Evolutionary conservation across 225 moss, liverwort and hornwort genomes (phyloP).

Genomic region (Bryoerythrophyllum caledonicum): DNA sequence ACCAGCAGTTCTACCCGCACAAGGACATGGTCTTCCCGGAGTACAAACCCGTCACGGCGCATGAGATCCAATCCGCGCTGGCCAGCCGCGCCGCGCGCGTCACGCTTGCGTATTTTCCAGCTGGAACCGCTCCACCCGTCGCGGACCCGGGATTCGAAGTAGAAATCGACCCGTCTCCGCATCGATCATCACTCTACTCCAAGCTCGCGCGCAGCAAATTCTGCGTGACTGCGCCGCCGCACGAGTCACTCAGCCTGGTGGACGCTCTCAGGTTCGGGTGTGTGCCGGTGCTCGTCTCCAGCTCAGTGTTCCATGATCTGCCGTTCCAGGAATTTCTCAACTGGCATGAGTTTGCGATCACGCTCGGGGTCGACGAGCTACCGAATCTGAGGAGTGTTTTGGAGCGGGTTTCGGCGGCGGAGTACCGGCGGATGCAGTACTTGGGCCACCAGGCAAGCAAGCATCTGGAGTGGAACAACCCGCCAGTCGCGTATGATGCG

Average conservation of each 20-base stretch:
- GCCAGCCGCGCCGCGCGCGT: conserved; percentile 20
- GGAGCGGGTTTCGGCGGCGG: conserved; percentile 22
- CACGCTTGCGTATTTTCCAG: conserved; percentile 49
- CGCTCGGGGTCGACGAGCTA: conserved; percentile 46
- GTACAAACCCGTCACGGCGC: conserved; percentile 21
- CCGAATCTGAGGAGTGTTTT: conserved; percentile 40
- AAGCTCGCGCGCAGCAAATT: conserved; percentile 60
- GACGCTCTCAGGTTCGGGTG: conserved; percentile 68
- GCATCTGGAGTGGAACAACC: conserved; percentile 81
- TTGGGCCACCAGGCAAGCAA: conserved; percentile 64
- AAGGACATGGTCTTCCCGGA: conserved; percentile 75
- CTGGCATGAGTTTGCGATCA: conserved; percentile 66
- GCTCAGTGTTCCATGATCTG: conserved; percentile 55
- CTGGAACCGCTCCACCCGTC: neutral
- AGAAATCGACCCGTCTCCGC: conserved; percentile 33
- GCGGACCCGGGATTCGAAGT: conserved; percentile 43
- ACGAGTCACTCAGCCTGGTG: conserved; percentile 49
- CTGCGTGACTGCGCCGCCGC: conserved; percentile 55
- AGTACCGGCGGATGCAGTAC: conserved; percentile 67
- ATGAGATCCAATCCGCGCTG: conserved; percentile 13
- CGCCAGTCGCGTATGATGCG: conserved; percentile 69
- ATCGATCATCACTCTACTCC: conserved; percentile 29
- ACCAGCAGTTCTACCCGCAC: conserved; percentile 74
- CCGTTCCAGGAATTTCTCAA: conserved; percentile 81
- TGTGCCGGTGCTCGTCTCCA: conserved; percentile 71